Evolutionary conservation across 2,329 filamentous ascomycete genomes (phyloP).

Genomic region (Hymenoscyphus linearis): DNA sequence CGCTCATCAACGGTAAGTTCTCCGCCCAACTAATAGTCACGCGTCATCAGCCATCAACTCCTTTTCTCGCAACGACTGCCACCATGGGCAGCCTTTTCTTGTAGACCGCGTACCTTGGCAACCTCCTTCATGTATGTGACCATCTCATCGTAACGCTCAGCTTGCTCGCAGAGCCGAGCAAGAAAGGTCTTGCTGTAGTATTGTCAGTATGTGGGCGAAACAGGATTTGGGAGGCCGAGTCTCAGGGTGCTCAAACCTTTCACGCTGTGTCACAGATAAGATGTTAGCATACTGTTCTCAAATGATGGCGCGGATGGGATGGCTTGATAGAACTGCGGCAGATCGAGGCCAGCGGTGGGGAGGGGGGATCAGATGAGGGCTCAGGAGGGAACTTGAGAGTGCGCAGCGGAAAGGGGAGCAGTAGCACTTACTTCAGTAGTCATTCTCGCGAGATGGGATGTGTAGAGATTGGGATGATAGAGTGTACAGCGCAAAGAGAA

Average conservation of each 20-base stretch:
- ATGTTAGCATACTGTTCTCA: conserved; percentile 21
- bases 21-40: conserved; percentile 47
- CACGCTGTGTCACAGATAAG: conserved; percentile 25
- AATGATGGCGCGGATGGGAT: conserved; percentile 8
- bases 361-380: conserved; percentile 21
- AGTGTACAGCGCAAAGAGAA: conserved; percentile 6
- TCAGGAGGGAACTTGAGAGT: conserved; percentile 11
- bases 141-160: conserved; percentile 99
- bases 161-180: conserved; percentile 99
- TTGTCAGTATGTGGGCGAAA: conserved; percentile 20
- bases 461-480: conserved; percentile 9
- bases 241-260: conserved; percentile 28
- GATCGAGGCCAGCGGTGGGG: conserved; percentile 23
- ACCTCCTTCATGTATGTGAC: conserved; percentile 99
- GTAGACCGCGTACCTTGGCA: conserved; percentile 62
- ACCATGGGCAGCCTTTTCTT: conserved; percentile 23
- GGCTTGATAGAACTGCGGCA: conserved; percentile 20
- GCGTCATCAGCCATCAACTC: conserved; percentile 20
- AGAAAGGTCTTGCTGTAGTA: conserved; percentile 92
- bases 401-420: conserved; percentile 8
- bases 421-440: conserved; percentile 33
- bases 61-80: conserved; percentile 5
- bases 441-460: conserved; percentile 24
- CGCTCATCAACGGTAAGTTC: conserved; percentile 94
- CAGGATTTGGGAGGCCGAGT: conserved; percentile 5